These are phyloP conservation scores for Rhinocladiella similis DNA, from an alignment of 2,329 filamentous ascomycete species.

Conservation along the genomic window DNA sequence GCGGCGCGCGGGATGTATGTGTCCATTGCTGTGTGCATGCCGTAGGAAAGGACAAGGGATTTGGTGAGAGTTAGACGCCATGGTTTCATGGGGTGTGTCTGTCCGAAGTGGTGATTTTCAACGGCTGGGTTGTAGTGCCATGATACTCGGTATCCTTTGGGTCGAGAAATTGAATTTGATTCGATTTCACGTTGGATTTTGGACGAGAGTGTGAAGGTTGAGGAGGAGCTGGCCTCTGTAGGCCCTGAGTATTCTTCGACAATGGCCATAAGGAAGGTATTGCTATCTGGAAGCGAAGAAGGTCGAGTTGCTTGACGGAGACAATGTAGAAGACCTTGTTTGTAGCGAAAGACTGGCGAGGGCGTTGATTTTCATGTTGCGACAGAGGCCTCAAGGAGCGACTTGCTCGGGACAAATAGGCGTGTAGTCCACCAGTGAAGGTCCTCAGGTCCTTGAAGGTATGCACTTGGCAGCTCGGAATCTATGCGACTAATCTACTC, in stretches of 20 bases:
- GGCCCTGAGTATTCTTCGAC: constrained; percentile 26
- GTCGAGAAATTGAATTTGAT: constrained; percentile 70
- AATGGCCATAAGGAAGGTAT: constrained; percentile 17
- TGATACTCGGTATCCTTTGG: constrained; percentile 86
- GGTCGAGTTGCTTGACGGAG: background rate
- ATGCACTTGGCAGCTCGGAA: too few species aligned
- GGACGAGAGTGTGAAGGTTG: constrained; percentile 50
- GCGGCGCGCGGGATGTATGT: constrained; percentile 82
- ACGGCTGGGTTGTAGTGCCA: constrained; percentile 95
- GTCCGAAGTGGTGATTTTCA: constrained; percentile 95
- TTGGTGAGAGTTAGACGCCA: constrained; percentile 96
- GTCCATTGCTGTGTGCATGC: constrained; percentile 96
- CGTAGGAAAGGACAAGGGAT: constrained; percentile 89
- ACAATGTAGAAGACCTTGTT: background rate
- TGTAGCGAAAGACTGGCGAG: background rate
- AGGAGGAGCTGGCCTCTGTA: constrained; percentile 6
- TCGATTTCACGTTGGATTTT: constrained; percentile 57
- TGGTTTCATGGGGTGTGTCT: constrained; percentile 98
- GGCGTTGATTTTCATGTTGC: background rate
- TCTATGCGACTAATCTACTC: too few species aligned
- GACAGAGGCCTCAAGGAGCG: background rate
- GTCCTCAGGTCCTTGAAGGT: too few species aligned
- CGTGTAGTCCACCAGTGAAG: too few species aligned
- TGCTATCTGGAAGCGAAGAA: background rate
- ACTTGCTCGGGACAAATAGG: too few species aligned